These are phyloP conservation scores for Dendrobium nobile DNA, from an alignment of 106 monocot genomes.

Conservation along the genomic window DNA sequence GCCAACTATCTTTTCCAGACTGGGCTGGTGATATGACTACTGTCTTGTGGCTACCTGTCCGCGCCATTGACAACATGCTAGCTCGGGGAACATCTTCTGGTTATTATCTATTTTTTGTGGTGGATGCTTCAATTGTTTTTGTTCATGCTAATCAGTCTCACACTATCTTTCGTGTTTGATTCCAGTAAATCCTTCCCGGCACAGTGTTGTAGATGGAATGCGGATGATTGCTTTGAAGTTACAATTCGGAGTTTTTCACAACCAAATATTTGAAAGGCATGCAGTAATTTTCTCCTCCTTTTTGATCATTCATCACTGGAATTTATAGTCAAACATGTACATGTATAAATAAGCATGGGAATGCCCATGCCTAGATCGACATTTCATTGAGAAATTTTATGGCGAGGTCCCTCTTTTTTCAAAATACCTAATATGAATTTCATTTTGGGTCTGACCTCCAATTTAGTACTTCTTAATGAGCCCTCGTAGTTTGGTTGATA, in stretches of 20 bases:
- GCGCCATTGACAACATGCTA: slow-evolving; percentile 72
- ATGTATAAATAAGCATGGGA: too few relatives aligned
- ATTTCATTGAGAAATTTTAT: background rate
- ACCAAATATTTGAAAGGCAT: slow-evolving; percentile 94
- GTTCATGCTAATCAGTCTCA: background rate
- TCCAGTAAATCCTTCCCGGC: slow-evolving; percentile 55
- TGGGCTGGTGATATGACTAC: slow-evolving; percentile 75
- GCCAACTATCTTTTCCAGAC: slow-evolving; percentile 69
- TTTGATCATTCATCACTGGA: background rate
- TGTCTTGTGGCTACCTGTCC: slow-evolving; percentile 82
- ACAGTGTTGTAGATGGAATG: slow-evolving; percentile 93
- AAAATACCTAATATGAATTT: background rate
- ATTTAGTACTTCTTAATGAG: slow-evolving; percentile 2
- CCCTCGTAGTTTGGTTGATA: background rate
- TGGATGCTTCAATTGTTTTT: slow-evolving; percentile 2
- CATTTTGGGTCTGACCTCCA: background rate
- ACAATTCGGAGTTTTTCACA: slow-evolving; percentile 80
- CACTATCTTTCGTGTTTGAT: background rate
- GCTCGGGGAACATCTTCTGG: slow-evolving; percentile 82
- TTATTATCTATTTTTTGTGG: slow-evolving; percentile 9
- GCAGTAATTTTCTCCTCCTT: background rate
- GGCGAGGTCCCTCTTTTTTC: background rate
- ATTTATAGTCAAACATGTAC: background rate
- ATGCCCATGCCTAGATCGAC: background rate
- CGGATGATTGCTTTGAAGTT: slow-evolving; percentile 94